These are phyloP conservation scores for Tetracladium marchalianum DNA, from an alignment of 495 filamentous ascomycete genomes.

Conservation along the genomic window DNA sequence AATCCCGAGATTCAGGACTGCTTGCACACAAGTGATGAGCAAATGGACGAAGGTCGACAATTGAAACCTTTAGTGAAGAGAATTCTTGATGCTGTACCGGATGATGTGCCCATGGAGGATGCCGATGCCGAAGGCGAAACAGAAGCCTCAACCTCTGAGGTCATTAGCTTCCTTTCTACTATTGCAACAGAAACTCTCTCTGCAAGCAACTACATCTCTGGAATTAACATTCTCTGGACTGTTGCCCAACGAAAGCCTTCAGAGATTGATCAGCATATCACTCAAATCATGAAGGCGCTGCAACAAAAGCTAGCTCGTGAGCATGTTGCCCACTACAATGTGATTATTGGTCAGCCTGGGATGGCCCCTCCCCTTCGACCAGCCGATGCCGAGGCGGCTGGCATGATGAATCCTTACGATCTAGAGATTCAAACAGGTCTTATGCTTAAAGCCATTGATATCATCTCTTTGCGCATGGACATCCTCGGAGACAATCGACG, in stretches of 20 bases:
- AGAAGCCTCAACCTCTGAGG: slow-evolving; percentile 60
- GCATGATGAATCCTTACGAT: slow-evolving; percentile 61
- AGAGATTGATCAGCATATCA: slow-evolving; percentile 82
- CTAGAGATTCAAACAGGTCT: slow-evolving; percentile 75
- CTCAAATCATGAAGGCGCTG: slow-evolving; percentile 83
- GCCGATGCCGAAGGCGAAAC: slow-evolving; percentile 76
- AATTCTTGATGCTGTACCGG: slow-evolving; percentile 83
- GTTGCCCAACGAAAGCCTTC: slow-evolving; percentile 72
- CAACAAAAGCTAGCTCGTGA: slow-evolving; percentile 89
- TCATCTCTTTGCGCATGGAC: slow-evolving; percentile 85
- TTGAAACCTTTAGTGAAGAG: slow-evolving; percentile 65
- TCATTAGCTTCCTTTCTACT: slow-evolving; percentile 68
- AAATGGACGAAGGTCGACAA: slow-evolving; percentile 49
- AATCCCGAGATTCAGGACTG: slow-evolving; percentile 87
- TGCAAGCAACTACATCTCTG: slow-evolving; percentile 68
- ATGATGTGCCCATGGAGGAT: slow-evolving; percentile 78
- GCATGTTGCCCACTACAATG: slow-evolving; percentile 68
- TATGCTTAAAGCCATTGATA: slow-evolving; percentile 88
- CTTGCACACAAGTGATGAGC: slow-evolving; percentile 59
- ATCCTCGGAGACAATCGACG: slow-evolving; percentile 83
- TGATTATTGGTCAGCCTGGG: slow-evolving; percentile 34
- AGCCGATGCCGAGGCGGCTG: slow-evolving; percentile 28
- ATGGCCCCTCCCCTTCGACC: slow-evolving; percentile 26
- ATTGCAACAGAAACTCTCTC: slow-evolving; percentile 77
- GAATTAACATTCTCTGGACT: slow-evolving; percentile 86